These are phyloP conservation scores for Crithidia bombi DNA, from an alignment of 208 protist species.

Conservation along the genomic window DNA sequence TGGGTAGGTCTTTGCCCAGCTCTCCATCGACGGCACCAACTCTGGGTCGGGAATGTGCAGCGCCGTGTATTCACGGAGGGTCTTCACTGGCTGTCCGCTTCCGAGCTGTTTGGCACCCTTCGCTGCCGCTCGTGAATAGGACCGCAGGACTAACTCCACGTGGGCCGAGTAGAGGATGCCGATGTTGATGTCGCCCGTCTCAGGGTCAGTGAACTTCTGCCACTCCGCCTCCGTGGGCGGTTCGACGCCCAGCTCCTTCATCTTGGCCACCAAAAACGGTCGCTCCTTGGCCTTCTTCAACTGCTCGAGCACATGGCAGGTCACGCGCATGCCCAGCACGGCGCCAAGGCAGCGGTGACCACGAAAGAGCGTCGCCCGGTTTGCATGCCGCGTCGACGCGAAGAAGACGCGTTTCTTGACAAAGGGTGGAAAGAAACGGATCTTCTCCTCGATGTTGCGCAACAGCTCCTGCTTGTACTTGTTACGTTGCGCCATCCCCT, in stretches of 20 bases:
- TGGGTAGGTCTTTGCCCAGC: slow-evolving; percentile 45
- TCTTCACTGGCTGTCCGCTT: neutral
- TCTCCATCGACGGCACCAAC: slow-evolving; percentile 45
- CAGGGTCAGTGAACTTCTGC: slow-evolving; percentile 54
- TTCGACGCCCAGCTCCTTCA: slow-evolving; percentile 39
- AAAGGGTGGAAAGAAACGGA: slow-evolving; percentile 65
- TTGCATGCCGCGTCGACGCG: slow-evolving; percentile 14
- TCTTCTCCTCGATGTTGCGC: slow-evolving; percentile 56
- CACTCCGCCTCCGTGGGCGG: slow-evolving; percentile 54
- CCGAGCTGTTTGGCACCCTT: neutral
- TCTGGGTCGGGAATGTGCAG: slow-evolving; percentile 35
- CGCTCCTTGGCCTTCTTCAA: slow-evolving; percentile 53
- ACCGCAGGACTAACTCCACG: slow-evolving; percentile 11
- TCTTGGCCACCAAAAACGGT: slow-evolving; percentile 47
- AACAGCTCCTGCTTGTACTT: slow-evolving; percentile 52
- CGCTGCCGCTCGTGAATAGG: neutral
- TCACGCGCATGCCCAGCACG: slow-evolving; percentile 31
- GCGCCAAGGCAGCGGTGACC: slow-evolving; percentile 41
- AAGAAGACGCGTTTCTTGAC: slow-evolving; percentile 77
- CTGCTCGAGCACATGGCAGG: slow-evolving; percentile 39
- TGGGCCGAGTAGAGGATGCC: slow-evolving; percentile 57
- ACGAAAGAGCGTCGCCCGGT: slow-evolving; percentile 32
- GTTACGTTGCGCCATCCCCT: slow-evolving; percentile 30
- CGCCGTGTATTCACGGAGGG: slow-evolving; percentile 27
- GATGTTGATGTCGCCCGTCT: slow-evolving; percentile 67